Evolutionary conservation across 441 rosid species (phyloP), one percentile per base, ranked within the genome.

Genomic region (Geranium incanum): DNA sequence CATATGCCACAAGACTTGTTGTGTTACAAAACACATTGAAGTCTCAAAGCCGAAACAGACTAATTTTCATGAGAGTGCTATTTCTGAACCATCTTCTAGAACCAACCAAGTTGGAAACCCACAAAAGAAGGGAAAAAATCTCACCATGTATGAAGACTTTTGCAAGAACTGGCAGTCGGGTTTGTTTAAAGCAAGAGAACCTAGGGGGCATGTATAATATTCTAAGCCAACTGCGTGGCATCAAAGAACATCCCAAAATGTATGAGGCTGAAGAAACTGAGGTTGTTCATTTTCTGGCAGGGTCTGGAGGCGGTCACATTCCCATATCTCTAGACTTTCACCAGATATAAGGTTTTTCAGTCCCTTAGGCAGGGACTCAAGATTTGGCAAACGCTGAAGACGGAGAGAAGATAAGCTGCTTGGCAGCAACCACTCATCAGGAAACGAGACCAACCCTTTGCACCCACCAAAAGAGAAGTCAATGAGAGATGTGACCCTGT

Each of bases 381-480:
- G 75, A 69, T 66, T 68, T 59, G 67, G 68, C n/a, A 68, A 43
- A 33, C 52, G 43, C 55, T 63, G 72, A 1, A 80, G 70, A 16
- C 64, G 72, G 3, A 77, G 72, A 64, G 71, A 74, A 45, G 77
- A 70, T 2, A 80, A 7, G 72, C 38, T 77, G 50, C 36, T 19
- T 6, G 83, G 83, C 69, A 80, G 74, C 67, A 77, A 41, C 74
- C 78, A 74, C 18, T 66, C 76, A 15, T 70, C 73, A 0, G 80
- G 76, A 55, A 80, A 77, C 36, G 70, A 77, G 9, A 38, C 52
- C 21, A 74, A 0, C 59, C 69, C 67, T 62, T 21, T 55, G 39
- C 76, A 74, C 39, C 80, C 78, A 13, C 72, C 80, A 13, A 75
- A 66, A 16, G 66, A 36, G 63, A 80, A 72, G 3, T 70, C 50